These are phyloP conservation scores for Fallopia convolvulus DNA, from an alignment of 148 eudicot species.

Conservation along the genomic window DNA sequence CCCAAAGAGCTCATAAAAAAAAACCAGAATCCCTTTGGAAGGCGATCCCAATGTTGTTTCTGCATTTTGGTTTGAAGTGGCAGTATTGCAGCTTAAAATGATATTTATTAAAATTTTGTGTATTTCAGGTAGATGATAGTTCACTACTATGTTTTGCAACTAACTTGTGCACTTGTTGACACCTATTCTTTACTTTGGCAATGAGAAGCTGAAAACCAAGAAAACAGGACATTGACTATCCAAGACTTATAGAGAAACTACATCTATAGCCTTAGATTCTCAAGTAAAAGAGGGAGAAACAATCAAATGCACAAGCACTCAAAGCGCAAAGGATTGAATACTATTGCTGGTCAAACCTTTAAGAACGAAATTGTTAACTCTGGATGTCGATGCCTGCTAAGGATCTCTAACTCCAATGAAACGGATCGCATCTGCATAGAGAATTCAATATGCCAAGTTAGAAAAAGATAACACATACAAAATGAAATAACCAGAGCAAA, in stretches of 20 bases:
- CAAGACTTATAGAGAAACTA: neutral
- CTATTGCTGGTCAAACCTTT: conserved; percentile 37
- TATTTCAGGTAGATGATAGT: neutral
- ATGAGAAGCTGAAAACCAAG: neutral
- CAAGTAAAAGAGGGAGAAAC: neutral
- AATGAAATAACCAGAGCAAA: neutral
- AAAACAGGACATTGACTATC: neutral
- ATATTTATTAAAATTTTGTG: neutral
- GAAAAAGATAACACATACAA: neutral
- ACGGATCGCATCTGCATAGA: conserved; percentile 77
- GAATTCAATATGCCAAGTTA: conserved; percentile 9
- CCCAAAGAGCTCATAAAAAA: neutral
- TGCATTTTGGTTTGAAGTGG: neutral
- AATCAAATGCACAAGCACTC: neutral
- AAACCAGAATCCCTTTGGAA: neutral
- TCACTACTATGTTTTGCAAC: neutral
- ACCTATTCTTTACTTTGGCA: neutral
- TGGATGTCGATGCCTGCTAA: conserved; percentile 88
- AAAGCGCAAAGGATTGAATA: neutral
- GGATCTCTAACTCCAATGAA: conserved; percentile 82
- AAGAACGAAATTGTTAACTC: conserved; percentile 79
- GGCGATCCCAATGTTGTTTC: neutral
- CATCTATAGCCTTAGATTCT: neutral
- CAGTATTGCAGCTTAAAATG: no score
- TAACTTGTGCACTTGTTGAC: neutral